Base-by-base conservation (phyloP, 192 early-diverging fungal genomes). In the Umbelopsis ramanniana region DNA sequence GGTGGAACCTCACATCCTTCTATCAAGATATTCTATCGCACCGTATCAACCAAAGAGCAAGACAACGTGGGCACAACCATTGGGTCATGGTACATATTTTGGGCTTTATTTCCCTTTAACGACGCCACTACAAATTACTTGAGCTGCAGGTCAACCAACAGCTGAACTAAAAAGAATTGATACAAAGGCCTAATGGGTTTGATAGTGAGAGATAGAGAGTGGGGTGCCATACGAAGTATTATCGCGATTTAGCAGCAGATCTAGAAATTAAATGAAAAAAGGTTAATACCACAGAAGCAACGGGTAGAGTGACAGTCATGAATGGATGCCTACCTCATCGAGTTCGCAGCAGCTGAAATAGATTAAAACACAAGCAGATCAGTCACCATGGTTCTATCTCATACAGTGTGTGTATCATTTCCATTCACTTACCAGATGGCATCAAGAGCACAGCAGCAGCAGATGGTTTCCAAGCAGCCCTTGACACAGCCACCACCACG, bases 401-500 rank as follows among this genome's bases (percentile, higher is more conserved):
- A 57, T 12, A 29, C 23, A 57, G 26, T 1, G 22, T 14, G 0
- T 63, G 17, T 33, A 15, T 37, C 6, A 19, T 19, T 2, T 5
- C 8, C 33, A 37, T 5, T 7, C 24, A 63, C 57, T 63, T 63
- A 63, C 57, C 71, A 72, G 60, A 72, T 60, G 43, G 71, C 60
- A 21, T 75, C 74, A 66, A 75, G 57, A 47, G 74, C 74, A 38
- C 74, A 75, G 52, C 74, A 75, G 68, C 74, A 75, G 69, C 74
- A 75, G 54, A 75, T 70, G 35, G 74, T 35, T 69, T 70, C 68
- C 67, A 75, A 70, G 40, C 74, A 75, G 52, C 69, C 74, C 68
- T 75, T 75, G 52, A 75, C 52, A 66, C 74, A 75, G 29, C 74
- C 74, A 69, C 74, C 74, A 60, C 74, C 74, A 47, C 71, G 57